These are phyloP conservation scores for Zizania latifolia DNA, from an alignment of 176 grass and related monocot species.

Conservation along the genomic window DNA sequence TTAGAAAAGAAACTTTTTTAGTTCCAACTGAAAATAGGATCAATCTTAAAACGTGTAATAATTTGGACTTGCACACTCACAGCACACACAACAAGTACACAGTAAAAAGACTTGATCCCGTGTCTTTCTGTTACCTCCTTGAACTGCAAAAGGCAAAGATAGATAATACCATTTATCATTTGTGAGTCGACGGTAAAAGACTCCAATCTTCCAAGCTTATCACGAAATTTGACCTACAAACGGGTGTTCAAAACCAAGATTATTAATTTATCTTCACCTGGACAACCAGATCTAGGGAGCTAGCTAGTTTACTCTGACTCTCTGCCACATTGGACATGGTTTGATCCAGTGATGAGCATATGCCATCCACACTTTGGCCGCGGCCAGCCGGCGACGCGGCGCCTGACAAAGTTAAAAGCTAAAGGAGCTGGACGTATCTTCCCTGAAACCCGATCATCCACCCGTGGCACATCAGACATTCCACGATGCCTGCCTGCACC, in stretches of 20 bases:
- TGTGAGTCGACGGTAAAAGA: neutral
- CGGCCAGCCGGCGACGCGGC: constrained; percentile 16
- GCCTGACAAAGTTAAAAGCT: neutral
- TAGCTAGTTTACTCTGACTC: constrained; percentile 17
- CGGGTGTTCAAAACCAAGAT: neutral
- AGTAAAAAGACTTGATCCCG: neutral
- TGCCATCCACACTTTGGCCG: neutral
- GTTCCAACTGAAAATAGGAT: no score
- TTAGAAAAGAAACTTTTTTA: no score
- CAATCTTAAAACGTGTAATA: no score
- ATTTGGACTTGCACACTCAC: no score
- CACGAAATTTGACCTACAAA: neutral
- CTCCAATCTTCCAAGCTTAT: neutral
- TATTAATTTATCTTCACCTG: neutral
- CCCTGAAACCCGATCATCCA: neutral
- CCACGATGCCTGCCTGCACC: neutral
- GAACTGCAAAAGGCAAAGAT: neutral
- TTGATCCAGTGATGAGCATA: neutral
- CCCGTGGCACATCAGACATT: neutral
- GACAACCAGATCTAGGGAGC: neutral
- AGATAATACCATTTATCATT: neutral
- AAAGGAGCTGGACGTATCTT: neutral
- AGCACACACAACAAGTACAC: no score
- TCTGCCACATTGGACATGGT: neutral
- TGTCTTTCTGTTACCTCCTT: neutral